Evolutionary conservation across 306 rosid species (phyloP), one percentile per base, ranked within the genome.

Genomic region (Vigna mungo): DNA sequence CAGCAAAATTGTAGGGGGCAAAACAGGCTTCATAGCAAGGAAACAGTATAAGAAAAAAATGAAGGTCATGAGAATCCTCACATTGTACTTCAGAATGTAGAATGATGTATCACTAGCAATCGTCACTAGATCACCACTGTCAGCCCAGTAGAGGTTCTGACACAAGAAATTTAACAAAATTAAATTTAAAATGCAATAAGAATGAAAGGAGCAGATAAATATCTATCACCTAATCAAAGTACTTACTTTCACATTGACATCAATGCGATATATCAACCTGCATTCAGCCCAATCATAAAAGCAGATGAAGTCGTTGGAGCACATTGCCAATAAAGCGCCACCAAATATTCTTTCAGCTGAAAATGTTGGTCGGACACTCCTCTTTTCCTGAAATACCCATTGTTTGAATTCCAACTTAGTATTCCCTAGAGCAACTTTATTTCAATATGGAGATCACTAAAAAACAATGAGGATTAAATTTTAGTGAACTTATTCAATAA

Each of bases 91-190:
- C 90, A 95, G 87, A 74, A 95, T 92, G 84, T 95, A 92, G 92
- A 95, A 95, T 51, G 99, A 95, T 37, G 97, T 43, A 72, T 95
- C 97, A 78, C 98, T 91, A 43, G 96, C 90, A 81, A 95, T 87
- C 32, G 97, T 90, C 80, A 95, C 94, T 63, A 92, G 88, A 84
- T 95, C 99, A 48, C 99, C 99, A 75, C 97, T 92, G 76, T 95
- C 99, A 77, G 99, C 99, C 99, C 99, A 95, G 88, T 95, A 88
- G 85, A 95, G 92, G 74, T 91, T 95, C 99, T 95, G 90, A 59
- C 68, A 79, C 9, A 47, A 20, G 69, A 62, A 68, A 56, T 20
- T 12, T 58, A 71, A 43, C 21, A 66, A 56, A 82, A 43, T 54
- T 6, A 52, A 21, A 76, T 61, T 27, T 46, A 68, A 74, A 58